Evolutionary conservation across 768 basidiomycete species (phyloP).

Genomic region (Phylloporus scabripes): DNA sequence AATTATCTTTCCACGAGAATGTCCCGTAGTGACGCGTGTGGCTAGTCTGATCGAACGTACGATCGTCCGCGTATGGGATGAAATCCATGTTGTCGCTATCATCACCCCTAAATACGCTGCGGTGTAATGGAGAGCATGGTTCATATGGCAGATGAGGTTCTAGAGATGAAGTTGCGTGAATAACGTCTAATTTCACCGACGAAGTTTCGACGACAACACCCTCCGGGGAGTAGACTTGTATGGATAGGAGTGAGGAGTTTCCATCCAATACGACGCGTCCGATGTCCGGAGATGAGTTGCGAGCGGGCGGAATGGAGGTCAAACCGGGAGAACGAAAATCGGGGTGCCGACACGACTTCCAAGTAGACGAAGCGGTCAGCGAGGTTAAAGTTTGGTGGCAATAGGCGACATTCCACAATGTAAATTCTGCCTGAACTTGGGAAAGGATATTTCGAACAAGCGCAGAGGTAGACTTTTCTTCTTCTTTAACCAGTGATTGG

Average conservation of each 20-base stretch:
- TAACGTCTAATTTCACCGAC: constrained; percentile 12
- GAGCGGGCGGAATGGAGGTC: background rate
- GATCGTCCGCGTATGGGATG: constrained; percentile 60
- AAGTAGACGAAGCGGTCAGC: constrained; percentile 14
- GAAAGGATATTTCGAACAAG: constrained; percentile 16
- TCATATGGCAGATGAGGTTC: constrained; percentile 45
- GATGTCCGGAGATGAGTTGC: background rate
- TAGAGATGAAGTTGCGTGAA: constrained; percentile 9
- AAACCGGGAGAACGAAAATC: constrained; percentile 5
- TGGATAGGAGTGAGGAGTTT: background rate
- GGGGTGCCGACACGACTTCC: constrained; percentile 10
- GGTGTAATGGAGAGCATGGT: constrained; percentile 45
- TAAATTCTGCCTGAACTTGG: constrained; percentile 25
- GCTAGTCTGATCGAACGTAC: constrained; percentile 37
- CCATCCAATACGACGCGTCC: background rate
- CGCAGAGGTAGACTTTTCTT: background rate
- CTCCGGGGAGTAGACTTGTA: constrained; percentile 14
- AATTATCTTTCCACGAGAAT: constrained; percentile 47
- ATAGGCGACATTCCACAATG: constrained; percentile 13
- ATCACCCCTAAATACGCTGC: constrained; percentile 50
- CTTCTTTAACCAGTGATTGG: constrained; percentile 3
- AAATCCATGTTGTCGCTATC: constrained; percentile 55
- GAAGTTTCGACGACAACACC: constrained; percentile 9
- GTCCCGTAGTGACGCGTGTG: constrained; percentile 40
- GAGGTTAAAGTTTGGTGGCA: constrained; percentile 12